Base-by-base conservation (phyloP, 1,284 basidiomycete species). In the Fereydounia khargensis region DNA sequence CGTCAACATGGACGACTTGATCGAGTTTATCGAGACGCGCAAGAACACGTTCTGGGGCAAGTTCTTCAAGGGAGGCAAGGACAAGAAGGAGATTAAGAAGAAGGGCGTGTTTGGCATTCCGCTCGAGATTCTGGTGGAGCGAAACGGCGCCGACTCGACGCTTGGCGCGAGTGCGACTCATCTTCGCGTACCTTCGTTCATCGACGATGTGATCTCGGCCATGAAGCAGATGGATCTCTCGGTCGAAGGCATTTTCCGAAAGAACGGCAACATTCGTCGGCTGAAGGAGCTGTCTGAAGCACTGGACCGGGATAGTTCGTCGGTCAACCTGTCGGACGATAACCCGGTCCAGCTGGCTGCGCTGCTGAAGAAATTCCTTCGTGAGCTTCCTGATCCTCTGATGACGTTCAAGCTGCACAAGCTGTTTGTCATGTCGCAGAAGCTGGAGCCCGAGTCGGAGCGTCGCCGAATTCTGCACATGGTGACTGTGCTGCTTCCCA, bases 201-300 rank as follows among this genome's bases (percentile, higher is more conserved):
- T 99, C 52, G 95, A 98, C 75, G 95, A 98, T 71, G 87, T 96
- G 43, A 85, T 98, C 31, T 94, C 90, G 42, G 91, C 95, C 3
- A 97, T 99, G 94, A 83, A 88, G 73, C 92, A 97, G 78, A 97
- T 97, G 94, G 94, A 98, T 78, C 90, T 99, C 87, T 96, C 94
- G 4, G 83, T 99, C 28, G 95, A 98, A 78, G 94, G 94, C 51
- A 95, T 99, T 57, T 99, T 99, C 82, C 84, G 94, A 42, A 92
- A 95, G 80, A 97, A 96, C 74, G 94, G 94, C 46, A 97, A 98
- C 76, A 97, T 98, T 70, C 84, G 91, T 41, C 83, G 90, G 46
- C 81, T 97, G 50, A 91, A 90, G 74, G 88, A 91, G 64, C 81
- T 96, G 21, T 86, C 87, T 3, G 94, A 98, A 56, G 85, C 88